A percentile compares a stretch with the other conserved stretches of the same genome.
Evolutionary conservation across 768 basidiomycete species (phyloP).

Genomic region (Tremella mesenterica): DNA sequence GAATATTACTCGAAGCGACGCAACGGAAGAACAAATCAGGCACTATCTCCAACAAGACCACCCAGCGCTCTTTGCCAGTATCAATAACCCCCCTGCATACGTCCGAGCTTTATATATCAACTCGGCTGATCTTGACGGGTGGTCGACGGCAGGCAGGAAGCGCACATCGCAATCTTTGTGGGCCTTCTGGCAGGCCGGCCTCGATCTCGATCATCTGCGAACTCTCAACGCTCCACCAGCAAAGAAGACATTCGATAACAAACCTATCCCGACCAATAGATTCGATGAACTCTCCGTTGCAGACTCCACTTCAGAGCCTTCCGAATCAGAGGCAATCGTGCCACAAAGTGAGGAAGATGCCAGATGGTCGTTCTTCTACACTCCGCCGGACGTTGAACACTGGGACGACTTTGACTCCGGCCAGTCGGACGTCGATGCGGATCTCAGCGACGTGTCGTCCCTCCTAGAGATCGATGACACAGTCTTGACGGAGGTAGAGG

Average conservation of each 20-base stretch:
- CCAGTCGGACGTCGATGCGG: too few species aligned
- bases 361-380: constrained; percentile 1
- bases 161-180: background rate
- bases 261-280: background rate
- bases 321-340: too few species aligned
- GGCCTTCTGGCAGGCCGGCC: constrained; percentile 1
- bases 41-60: background rate
- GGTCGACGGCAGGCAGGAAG: background rate
- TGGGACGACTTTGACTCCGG: background rate
- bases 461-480: too few species aligned
- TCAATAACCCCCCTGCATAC: constrained; percentile 1
- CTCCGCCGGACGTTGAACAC: background rate
- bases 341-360: too few species aligned
- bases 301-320: too few species aligned
- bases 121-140: background rate
- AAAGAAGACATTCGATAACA: background rate
- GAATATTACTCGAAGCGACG: constrained; percentile 38
- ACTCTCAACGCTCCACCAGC: background rate
- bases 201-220: constrained; percentile 6
- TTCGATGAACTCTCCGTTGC: too few species aligned
- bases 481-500: too few species aligned
- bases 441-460: too few species aligned
- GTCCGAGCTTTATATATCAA: background rate
- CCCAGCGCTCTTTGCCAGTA: constrained; percentile 25
- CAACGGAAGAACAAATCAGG: constrained; percentile 48